These are phyloP conservation scores for Colletotrichum sp. DNA, from an alignment of 2,329 filamentous ascomycete species.

Conservation along the genomic window DNA sequence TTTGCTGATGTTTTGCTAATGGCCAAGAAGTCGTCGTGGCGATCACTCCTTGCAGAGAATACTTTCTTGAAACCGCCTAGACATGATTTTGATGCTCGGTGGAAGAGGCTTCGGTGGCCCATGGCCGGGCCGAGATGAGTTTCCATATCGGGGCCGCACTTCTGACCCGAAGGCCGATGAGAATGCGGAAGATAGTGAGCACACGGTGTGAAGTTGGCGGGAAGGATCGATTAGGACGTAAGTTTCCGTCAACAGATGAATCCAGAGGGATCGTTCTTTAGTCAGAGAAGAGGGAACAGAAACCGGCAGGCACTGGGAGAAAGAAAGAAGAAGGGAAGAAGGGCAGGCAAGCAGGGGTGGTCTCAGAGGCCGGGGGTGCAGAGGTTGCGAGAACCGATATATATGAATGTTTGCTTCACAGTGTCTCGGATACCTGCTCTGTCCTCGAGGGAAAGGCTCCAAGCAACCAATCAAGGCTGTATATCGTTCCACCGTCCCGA, in stretches of 20 bases:
- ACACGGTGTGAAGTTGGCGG: not conserved
- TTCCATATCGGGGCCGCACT: not conserved
- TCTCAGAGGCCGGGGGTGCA: not conserved
- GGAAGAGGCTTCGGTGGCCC: not conserved
- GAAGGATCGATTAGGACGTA: not conserved
- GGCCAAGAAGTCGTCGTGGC: not conserved
- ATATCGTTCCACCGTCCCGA: not conserved
- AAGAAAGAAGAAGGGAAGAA: not conserved
- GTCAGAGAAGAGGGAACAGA: not conserved
- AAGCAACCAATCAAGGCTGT: constrained; percentile 2
- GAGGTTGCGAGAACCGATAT: not conserved
- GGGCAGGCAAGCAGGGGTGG: not conserved
- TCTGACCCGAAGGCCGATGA: not conserved
- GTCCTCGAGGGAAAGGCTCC: not conserved
- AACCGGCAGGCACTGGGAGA: not conserved
- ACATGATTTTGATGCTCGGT: not conserved
- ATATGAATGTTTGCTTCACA: constrained; percentile 4
- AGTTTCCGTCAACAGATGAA: not conserved
- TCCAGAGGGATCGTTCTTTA: not conserved
- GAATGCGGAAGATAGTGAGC: not conserved
- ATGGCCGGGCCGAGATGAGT: not conserved
- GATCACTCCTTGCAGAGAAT: not conserved
- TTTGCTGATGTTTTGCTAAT: not conserved
- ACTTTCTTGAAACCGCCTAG: not conserved
- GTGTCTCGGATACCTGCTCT: constrained; percentile 12